Conservation (phyloP, 73 alveolate species). For the Stentor coeruleus region DNA sequence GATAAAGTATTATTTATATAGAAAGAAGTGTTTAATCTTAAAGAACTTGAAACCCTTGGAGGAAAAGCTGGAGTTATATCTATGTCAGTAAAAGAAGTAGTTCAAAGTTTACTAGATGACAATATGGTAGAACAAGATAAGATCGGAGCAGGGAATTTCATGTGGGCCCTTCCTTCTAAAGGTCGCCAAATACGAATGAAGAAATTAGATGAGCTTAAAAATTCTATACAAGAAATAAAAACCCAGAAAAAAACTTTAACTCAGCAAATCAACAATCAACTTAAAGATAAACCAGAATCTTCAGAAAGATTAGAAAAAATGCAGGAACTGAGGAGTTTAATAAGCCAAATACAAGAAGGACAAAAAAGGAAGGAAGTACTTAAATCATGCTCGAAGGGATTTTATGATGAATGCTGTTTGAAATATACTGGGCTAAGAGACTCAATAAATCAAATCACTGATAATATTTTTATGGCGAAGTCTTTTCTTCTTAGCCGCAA, state of each 20-base stretch:
- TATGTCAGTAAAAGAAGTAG: slow-evolving; percentile 73
- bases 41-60: slow-evolving; percentile 59
- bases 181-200: slow-evolving; percentile 40
- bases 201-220: background rate
- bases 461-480: slow-evolving; percentile 38
- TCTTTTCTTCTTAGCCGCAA: background rate
- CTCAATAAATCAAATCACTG: slow-evolving; percentile 62
- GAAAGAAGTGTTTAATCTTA: slow-evolving; percentile 59
- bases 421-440: slow-evolving; percentile 32
- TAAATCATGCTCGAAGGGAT: slow-evolving; percentile 17
- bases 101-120: slow-evolving; percentile 68
- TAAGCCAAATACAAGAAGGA: background rate
- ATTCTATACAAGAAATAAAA: slow-evolving; percentile 24
- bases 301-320: slow-evolving; percentile 12
- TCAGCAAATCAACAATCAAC: slow-evolving; percentile 32
- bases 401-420: slow-evolving; percentile 17
- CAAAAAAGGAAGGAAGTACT: slow-evolving; percentile 23
- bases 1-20: slow-evolving; percentile 33
- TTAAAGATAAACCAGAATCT: slow-evolving; percentile 20
- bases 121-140: slow-evolving; percentile 76
- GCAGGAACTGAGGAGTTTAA: slow-evolving; percentile 21
- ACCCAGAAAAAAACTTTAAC: slow-evolving; percentile 30
- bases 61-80: slow-evolving; percentile 55
- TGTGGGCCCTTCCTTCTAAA: slow-evolving; percentile 87
- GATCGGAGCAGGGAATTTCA: slow-evolving; percentile 78